phyloP scores from a whole-genome alignment of 345 rosid species.

The Melaleuca alternifolia region DNA sequence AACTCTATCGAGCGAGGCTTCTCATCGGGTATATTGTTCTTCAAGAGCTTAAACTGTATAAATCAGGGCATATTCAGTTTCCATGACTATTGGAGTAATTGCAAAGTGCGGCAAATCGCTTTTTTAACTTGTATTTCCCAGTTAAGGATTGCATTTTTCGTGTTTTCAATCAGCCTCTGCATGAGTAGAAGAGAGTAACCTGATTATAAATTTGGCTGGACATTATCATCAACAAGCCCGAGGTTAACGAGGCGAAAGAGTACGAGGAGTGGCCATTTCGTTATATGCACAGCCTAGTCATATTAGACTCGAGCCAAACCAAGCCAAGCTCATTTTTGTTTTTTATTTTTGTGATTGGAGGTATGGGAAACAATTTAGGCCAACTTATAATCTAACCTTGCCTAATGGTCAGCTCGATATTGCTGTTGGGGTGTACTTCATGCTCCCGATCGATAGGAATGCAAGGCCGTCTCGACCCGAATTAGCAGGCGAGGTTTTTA shows the following conservation, averaged over 20 bases:
- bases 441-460: too few relatives aligned
- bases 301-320: background rate
- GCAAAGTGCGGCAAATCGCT: background rate
- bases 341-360: background rate
- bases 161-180: background rate
- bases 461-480: too few relatives aligned
- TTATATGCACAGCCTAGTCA: background rate
- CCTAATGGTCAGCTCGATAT: background rate
- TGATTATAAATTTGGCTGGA: background rate
- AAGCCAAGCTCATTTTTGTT: too few relatives aligned
- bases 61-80: background rate
- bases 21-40: background rate
- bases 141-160: background rate
- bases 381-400: background rate
- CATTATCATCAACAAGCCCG: background rate
- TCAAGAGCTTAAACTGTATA: background rate
- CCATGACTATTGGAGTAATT: background rate
- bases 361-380: background rate
- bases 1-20: background rate
- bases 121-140: background rate
- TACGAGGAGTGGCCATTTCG: fast-evolving
- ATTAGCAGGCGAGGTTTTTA: too few relatives aligned
- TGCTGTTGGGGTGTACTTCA: too few relatives aligned
- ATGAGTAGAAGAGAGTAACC: background rate
- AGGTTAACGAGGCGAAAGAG: background rate